Evolutionary conservation across 2,329 filamentous ascomycete genomes (phyloP), one percentile per base, ranked within the genome.

Genomic region (Rachicladosporium sp.): DNA sequence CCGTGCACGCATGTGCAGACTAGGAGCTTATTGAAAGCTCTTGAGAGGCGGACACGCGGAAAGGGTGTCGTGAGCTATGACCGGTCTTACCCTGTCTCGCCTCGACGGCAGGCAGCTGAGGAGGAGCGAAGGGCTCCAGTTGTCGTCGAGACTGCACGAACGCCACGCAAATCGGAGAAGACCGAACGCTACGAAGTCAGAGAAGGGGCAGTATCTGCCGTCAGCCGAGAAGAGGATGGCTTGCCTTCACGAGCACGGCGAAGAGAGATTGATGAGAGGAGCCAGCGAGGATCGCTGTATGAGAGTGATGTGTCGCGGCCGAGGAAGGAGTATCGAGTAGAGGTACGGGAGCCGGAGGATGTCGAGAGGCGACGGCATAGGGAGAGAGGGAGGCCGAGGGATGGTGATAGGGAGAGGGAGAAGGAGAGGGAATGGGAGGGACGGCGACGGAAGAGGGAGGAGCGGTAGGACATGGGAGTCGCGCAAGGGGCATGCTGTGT

Each of bases 61-160:
- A 34, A 27, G 29, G 10, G 10, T 33, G 10, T 13, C 29, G 54
- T 67, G 47, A 63, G 58, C 53, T 64, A 65, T 57, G 63, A 66
- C 49, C 52, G 54, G 40, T 58, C 53, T 47, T 66, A 65, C 50
- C 59, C 63, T 19, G 15, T 19, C 42, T 51, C 60, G n/a, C 51
- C 61, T 27, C 63, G 63, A 44, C 52, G 54, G 31, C 55, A 57
- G 42, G 52, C 59, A 34, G 41, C 52, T 21, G 37, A 50, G 10
- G 23, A 30, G 54, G 51, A 50, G 32, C 42, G 13, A 12, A 31
- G 33, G 27, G 29, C 30, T 10, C 31, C 42, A 19, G 41, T 42
- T 12, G 31, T 43, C 13, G 40, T 51, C 27, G 43, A 50, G 43
- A 44, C 48, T 3, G 40, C 40, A 10, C 19, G 37, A 7, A 31